Base-by-base conservation (phyloP, 1,284 basidiomycete genomes). In the Cutaneotrichosporon sp. region DNA sequence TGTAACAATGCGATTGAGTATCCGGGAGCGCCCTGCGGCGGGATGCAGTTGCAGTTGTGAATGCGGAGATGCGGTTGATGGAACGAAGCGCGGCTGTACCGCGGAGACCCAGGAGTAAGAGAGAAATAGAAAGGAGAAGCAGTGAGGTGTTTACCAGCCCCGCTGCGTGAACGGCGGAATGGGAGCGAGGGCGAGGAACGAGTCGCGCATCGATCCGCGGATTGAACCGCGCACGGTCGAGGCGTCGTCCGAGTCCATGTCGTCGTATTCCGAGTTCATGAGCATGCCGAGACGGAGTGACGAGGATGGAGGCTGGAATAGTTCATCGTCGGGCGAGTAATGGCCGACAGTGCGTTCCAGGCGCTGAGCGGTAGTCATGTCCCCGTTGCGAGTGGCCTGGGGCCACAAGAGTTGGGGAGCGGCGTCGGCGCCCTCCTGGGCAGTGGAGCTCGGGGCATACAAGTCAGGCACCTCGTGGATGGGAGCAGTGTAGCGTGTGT, bases 261-360 rank as follows among this genome's bases (percentile, higher is more conserved):
- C 55, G 30, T 68, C 70, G 14, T 67, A 70, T 2, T 53, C 31
- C 47, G 71, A 72, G 22, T 73, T 73, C 22, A 77, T 65, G 40
- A 80, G 65, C 21, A 71, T 72, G 38, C 76, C 76, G n/a, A 80
- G 70, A 31, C 75, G 66, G 53, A 78, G 30, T 2, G 73, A 73
- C 8, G 74, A 76, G 32, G 67, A 65, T 6, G 78, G 77, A 2
- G 72, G 71, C 0, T 68, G 62, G 26, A 66, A 61, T 7, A 56
- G 57, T 55, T 55, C 31, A 57, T 47, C 22, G 51, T 53, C 47
- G 58, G 53, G 34, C 38, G 56, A 32, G 56, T 51, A 56, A 34
- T 47, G 49, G 7, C 47, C 49, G 9, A 32, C 40, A 26, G 7
- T n/a, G 31, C 31, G 30, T 18, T 53, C 50, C 18, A 53, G 51